Percentiles rank a stretch among this genome's conserved stretches.
Evolutionary conservation across 2,329 filamentous ascomycete genomes (phyloP).

Genomic region (Exophiala alcalophila): DNA sequence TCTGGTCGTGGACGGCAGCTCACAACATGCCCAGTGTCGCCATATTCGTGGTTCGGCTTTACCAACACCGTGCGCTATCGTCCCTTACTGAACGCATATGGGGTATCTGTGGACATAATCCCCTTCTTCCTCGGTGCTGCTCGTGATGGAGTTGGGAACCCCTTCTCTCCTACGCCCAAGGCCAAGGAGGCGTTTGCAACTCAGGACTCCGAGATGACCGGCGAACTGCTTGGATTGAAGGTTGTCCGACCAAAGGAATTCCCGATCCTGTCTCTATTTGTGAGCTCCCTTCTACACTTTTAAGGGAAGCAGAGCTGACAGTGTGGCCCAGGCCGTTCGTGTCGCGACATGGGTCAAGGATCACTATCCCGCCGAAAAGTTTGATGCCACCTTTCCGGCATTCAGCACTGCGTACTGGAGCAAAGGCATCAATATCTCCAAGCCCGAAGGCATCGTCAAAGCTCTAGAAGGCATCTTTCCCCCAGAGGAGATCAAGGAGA

Average conservation of each 20-base stretch:
- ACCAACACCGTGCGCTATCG: constrained; percentile 20
- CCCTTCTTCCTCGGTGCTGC: constrained; percentile 22
- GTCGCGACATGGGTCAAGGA: constrained; percentile 25
- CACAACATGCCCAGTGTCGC: constrained; percentile 13
- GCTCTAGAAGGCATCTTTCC: constrained; percentile 23
- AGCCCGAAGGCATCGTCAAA: constrained; percentile 16
- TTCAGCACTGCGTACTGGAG: constrained; percentile 24
- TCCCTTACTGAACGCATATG: constrained; percentile 17
- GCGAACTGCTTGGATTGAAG: constrained; percentile 18
- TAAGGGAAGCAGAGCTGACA: background rate
- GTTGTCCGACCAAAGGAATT: constrained; percentile 17
- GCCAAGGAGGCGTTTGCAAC: constrained; percentile 16
- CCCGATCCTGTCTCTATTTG: constrained; percentile 24
- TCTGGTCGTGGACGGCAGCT: background rate
- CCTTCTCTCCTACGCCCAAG: constrained; percentile 15
- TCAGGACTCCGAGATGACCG: constrained; percentile 19
- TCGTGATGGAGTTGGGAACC: constrained; percentile 18
- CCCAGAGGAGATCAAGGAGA: constrained; percentile 22
- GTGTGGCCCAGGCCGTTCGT: constrained; percentile 17
- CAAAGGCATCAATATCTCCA: constrained; percentile 25
- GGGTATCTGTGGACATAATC: constrained; percentile 21
- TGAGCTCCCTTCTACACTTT: constrained; percentile 4
- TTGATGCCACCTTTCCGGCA: constrained; percentile 21
- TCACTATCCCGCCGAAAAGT: constrained; percentile 24
- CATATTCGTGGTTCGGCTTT: constrained; percentile 24